These are phyloP conservation scores for Luffa aegyptiaca DNA, from an alignment of 306 rosid species.

Conservation along the genomic window DNA sequence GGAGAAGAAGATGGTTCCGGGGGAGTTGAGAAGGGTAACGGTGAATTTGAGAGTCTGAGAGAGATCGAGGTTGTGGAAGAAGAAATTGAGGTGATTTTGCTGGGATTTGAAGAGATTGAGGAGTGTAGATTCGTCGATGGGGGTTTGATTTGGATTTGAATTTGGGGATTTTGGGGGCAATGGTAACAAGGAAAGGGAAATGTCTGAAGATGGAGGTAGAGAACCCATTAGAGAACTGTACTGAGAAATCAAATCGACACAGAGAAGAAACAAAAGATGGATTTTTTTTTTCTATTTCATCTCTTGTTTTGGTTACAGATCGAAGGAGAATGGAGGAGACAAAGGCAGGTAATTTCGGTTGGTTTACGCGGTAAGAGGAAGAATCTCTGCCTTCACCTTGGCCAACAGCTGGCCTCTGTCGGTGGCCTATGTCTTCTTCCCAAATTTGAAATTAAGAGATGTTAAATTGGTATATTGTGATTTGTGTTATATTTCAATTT, in stretches of 20 bases:
- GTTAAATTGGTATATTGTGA: no score
- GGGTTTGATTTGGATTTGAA: not conserved
- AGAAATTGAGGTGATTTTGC: constrained; percentile 85
- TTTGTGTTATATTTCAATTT: no score
- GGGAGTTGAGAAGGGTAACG: constrained; percentile 43
- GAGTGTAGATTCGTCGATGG: constrained; percentile 53
- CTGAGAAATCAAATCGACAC: not conserved
- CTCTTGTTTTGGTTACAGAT: not conserved
- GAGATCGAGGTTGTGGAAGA: constrained; percentile 72
- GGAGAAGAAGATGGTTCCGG: constrained; percentile 82
- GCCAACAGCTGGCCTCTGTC: not conserved
- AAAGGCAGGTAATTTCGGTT: constrained; percentile 1
- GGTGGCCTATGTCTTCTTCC: not conserved
- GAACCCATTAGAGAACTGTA: constrained; percentile 26
- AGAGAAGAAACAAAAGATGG: not conserved
- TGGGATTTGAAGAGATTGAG: constrained; percentile 66
- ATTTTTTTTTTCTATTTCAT: not conserved
- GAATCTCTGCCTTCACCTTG: not conserved
- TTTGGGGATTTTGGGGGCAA: constrained; percentile 11
- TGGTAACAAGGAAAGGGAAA: not conserved
- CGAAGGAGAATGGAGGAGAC: not conserved
- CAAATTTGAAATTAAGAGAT: not conserved
- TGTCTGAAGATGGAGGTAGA: constrained; percentile 20
- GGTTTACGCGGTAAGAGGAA: not conserved
- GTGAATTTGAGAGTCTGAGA: constrained; percentile 84